Percentiles rank a stretch among this genome's conserved stretches.
These are phyloP conservation scores for Diaporthe capsici DNA, from an alignment of 2,329 filamentous ascomycete species.

Conservation along the genomic window DNA sequence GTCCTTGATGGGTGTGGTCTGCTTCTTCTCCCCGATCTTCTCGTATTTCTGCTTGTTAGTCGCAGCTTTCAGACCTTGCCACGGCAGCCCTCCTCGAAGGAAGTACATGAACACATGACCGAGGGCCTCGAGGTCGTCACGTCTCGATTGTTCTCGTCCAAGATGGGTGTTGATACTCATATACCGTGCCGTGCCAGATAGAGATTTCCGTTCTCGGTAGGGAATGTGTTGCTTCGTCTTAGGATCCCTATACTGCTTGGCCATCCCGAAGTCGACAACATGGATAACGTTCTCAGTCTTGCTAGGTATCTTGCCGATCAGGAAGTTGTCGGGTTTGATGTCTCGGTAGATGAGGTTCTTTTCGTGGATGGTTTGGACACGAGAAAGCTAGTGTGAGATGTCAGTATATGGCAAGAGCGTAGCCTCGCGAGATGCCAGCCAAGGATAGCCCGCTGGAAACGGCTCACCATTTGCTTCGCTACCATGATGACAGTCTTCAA, in stretches of 20 bases:
- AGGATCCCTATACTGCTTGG: slow-evolving; percentile 98
- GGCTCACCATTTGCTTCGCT: slow-evolving; percentile 93
- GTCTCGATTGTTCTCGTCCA: slow-evolving; percentile 93
- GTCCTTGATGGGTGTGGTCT: slow-evolving; percentile 96
- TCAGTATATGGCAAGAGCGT: slow-evolving; percentile 46
- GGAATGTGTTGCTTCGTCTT: slow-evolving; percentile 99
- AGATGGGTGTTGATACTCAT: slow-evolving; percentile 99
- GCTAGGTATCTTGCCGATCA: slow-evolving; percentile 91
- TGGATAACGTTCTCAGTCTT: slow-evolving; percentile 99
- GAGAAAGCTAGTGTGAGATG: slow-evolving; percentile 74
- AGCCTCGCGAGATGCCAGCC: not conserved
- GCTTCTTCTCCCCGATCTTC: slow-evolving; percentile 99
- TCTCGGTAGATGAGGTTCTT: slow-evolving; percentile 99
- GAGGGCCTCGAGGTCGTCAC: slow-evolving; percentile 94
- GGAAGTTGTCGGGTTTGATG: slow-evolving; percentile 99
- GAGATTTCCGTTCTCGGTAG: slow-evolving; percentile 95
- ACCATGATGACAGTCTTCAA: slow-evolving; percentile 99
- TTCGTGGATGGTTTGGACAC: slow-evolving; percentile 95
- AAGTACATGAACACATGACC: slow-evolving; percentile 85
- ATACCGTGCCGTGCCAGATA: slow-evolving; percentile 96
- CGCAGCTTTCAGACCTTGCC: slow-evolving; percentile 81
- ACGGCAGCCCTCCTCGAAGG: slow-evolving; percentile 77
- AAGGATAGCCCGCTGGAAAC: not conserved
- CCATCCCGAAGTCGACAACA: slow-evolving; percentile 99
- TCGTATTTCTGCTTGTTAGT: slow-evolving; percentile 98